Evolutionary conservation across 2,329 filamentous ascomycete genomes (phyloP).

Genomic region (Fusarium humuli): DNA sequence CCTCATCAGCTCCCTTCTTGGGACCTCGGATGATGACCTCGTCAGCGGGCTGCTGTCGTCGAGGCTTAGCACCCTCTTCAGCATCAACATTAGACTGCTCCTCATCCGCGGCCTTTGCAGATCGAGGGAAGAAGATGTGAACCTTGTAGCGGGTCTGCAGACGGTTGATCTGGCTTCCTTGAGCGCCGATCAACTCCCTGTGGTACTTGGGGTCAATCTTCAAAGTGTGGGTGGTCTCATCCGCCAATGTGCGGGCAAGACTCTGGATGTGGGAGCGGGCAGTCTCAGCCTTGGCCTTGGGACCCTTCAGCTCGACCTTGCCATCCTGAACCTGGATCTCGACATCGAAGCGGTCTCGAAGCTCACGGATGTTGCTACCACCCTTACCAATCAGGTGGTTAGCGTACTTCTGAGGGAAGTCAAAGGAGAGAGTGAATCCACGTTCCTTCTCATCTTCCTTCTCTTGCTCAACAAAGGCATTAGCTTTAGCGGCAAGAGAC

Average conservation of each 20-base stretch:
- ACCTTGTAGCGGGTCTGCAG: slow-evolving; percentile 94
- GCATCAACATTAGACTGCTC: slow-evolving; percentile 78
- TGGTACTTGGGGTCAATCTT: slow-evolving; percentile 96
- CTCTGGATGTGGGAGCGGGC: slow-evolving; percentile 85
- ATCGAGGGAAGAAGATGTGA: slow-evolving; percentile 90
- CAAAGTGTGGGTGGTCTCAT: slow-evolving; percentile 87
- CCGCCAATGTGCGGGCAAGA: slow-evolving; percentile 84
- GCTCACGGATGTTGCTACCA: slow-evolving; percentile 73
- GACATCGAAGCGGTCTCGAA: slow-evolving; percentile 75
- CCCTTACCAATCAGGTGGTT: slow-evolving; percentile 83
- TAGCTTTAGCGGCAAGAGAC: slow-evolving; percentile 77
- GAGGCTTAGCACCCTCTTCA: slow-evolving; percentile 74
- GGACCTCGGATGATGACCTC: slow-evolving; percentile 93
- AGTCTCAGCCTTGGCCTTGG: slow-evolving; percentile 91
- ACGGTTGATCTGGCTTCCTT: slow-evolving; percentile 88
- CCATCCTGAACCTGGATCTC: slow-evolving; percentile 92
- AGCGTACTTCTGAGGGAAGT: slow-evolving; percentile 94
- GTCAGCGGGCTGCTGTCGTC: slow-evolving; percentile 81
- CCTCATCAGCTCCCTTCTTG: slow-evolving; percentile 91
- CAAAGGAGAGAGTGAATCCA: slow-evolving; percentile 85
- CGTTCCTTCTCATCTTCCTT: slow-evolving; percentile 94
- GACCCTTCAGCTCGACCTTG: slow-evolving; percentile 94
- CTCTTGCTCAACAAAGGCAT: slow-evolving; percentile 85
- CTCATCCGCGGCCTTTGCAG: slow-evolving; percentile 70
- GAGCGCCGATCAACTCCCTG: slow-evolving; percentile 89